Evolutionary conservation across 2,329 filamentous ascomycete species (phyloP).

Genomic region (Trichophyton simii): DNA sequence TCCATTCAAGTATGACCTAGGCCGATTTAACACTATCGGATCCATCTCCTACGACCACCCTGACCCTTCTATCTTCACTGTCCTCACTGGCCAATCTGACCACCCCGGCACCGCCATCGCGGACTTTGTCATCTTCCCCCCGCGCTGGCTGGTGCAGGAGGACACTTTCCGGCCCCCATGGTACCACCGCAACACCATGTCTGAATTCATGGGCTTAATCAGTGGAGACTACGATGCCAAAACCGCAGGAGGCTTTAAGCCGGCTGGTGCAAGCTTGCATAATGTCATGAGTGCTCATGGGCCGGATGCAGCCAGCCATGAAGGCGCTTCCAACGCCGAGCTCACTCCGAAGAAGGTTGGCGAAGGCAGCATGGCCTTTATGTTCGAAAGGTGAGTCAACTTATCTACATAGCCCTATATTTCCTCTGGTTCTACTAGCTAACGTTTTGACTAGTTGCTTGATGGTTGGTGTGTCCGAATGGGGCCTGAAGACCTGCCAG

Average conservation of each 20-base stretch:
- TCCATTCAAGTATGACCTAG: conserved; percentile 71
- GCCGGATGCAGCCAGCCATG: conserved; percentile 44
- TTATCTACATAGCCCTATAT: not conserved
- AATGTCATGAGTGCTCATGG: conserved; percentile 62
- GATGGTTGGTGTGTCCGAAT: conserved; percentile 62
- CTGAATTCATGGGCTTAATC: conserved; percentile 55
- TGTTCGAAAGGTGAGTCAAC: conserved; percentile 44
- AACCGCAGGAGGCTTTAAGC: conserved; percentile 44
- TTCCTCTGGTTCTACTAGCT: not conserved
- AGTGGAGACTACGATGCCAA: conserved; percentile 50
- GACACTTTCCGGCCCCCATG: conserved; percentile 50
- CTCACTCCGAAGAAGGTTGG: conserved; percentile 45
- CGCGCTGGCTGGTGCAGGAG: conserved; percentile 50
- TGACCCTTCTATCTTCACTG: conserved; percentile 65
- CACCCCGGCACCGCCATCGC: conserved; percentile 50
- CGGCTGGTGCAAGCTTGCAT: conserved; percentile 51
- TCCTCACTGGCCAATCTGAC: conserved; percentile 47
- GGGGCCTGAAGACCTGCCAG: conserved; percentile 56
- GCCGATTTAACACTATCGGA: conserved; percentile 62
- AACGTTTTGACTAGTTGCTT: conserved; percentile 34
- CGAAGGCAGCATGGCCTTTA: conserved; percentile 51
- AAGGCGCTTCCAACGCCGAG: conserved; percentile 41
- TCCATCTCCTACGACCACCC: conserved; percentile 64
- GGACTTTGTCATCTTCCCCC: conserved; percentile 54
- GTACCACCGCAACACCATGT: conserved; percentile 55